Percentiles rank a stretch among this genome's conserved stretches.
Conservation (phyloP, 352 stramenopile genomes). For the Pythium brachiatum region DNA sequence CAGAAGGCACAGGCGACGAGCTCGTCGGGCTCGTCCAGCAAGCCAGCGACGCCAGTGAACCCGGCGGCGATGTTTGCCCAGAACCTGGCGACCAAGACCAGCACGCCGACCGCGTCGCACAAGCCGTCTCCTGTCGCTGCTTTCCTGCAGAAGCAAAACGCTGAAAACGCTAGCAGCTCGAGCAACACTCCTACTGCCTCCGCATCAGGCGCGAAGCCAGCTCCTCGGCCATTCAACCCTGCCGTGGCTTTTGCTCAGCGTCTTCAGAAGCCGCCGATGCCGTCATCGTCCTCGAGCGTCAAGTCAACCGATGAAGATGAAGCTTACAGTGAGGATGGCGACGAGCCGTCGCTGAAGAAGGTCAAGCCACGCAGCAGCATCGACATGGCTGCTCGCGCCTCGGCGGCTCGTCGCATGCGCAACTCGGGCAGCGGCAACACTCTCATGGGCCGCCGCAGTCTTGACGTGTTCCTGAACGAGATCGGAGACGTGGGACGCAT, state of each 20-base stretch:
- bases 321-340: slow-evolving; percentile 41
- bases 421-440: slow-evolving; percentile 51
- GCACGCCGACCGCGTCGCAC: slow-evolving; percentile 1
- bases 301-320: slow-evolving; percentile 43
- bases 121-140: background rate
- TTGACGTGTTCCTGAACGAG: slow-evolving; percentile 80
- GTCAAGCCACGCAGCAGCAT: slow-evolving; percentile 74
- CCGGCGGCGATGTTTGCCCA: slow-evolving; percentile 52
- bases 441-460: slow-evolving; percentile 50
- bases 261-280: slow-evolving; percentile 41
- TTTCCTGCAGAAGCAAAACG: slow-evolving; percentile 7
- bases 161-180: slow-evolving; percentile 7
- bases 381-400: slow-evolving; percentile 65
- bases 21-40: slow-evolving; percentile 2
- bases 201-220: background rate
- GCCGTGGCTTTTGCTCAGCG: slow-evolving; percentile 53
- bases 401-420: slow-evolving; percentile 60
- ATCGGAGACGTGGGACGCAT: slow-evolving; percentile 76
- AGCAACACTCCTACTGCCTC: background rate
- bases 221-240: slow-evolving; percentile 19
- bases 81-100: slow-evolving; percentile 13
- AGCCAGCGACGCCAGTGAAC: slow-evolving; percentile 31
- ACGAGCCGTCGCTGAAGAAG: slow-evolving; percentile 71
- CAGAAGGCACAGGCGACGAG: slow-evolving; percentile 38
- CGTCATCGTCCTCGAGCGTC: slow-evolving; percentile 23